These are phyloP conservation scores for Prinsepia uniflora DNA, from an alignment of 306 rosid species.

Conservation along the genomic window DNA sequence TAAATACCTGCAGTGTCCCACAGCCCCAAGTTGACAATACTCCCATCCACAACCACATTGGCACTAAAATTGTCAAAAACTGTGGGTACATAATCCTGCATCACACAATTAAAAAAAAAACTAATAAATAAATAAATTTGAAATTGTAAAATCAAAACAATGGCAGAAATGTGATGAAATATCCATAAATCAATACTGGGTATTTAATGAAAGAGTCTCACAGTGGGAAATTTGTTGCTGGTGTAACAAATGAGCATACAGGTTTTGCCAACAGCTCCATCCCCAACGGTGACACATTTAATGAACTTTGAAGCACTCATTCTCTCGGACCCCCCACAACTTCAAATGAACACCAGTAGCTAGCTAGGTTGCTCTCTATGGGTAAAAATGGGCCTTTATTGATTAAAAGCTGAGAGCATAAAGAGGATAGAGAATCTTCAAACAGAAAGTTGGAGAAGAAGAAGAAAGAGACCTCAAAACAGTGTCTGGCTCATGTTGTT, in stretches of 20 bases:
- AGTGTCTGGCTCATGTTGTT: slow-evolving; percentile 15
- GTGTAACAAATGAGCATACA: slow-evolving; percentile 99
- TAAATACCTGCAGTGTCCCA: slow-evolving; percentile 97
- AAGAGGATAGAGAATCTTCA: no score
- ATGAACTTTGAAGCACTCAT: slow-evolving; percentile 98
- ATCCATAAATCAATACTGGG: slow-evolving; percentile 21
- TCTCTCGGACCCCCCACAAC: slow-evolving; percentile 29
- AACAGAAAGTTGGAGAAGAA: slow-evolving; percentile 16
- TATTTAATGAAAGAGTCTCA: slow-evolving; percentile 22
- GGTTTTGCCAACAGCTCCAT: slow-evolving; percentile 98
- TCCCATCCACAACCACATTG: slow-evolving; percentile 93
- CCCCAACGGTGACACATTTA: slow-evolving; percentile 98
- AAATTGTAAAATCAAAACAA: slow-evolving; percentile 1
- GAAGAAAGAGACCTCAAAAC: slow-evolving; percentile 12
- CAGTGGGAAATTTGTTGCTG: slow-evolving; percentile 95
- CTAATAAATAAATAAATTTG: neutral
- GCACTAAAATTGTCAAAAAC: slow-evolving; percentile 98
- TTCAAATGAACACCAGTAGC: slow-evolving; percentile 6
- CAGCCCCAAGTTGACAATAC: slow-evolving; percentile 81
- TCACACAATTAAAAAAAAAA: neutral
- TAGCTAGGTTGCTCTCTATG: neutral
- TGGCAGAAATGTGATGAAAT: slow-evolving; percentile 9
- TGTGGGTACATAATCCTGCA: slow-evolving; percentile 89
- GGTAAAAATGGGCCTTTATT: no score
- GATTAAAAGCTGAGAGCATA: no score